A percentile compares a stretch with the other conserved stretches of the same genome.
Conservation (phyloP, 192 early-diverging fungal species). For the Rhizophagus prolifer region DNA sequence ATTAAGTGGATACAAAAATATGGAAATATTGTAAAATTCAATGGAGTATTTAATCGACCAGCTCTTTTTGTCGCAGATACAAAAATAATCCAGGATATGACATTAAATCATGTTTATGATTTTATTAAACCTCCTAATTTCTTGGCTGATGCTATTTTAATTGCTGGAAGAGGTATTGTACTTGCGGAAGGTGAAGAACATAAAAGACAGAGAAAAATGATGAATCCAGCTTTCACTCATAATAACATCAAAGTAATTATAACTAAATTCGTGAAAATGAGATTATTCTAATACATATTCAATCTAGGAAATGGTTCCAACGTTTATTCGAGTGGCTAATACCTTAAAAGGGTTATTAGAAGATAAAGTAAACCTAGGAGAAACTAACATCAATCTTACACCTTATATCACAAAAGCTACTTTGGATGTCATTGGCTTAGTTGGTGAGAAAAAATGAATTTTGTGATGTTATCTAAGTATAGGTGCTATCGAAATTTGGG, state of each 20-base stretch:
- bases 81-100: conserved; percentile 44
- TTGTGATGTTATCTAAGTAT: background rate
- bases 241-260: conserved; percentile 47
- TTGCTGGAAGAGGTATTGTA: conserved; percentile 45
- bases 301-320: conserved; percentile 19
- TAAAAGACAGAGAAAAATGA: conserved; percentile 53
- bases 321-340: conserved; percentile 36
- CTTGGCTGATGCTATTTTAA: conserved; percentile 34
- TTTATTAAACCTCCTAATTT: conserved; percentile 41
- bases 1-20: conserved; percentile 50
- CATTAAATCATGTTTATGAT: conserved; percentile 46
- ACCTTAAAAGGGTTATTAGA: conserved; percentile 38
- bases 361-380: conserved; percentile 27
- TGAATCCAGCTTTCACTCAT: conserved; percentile 55
- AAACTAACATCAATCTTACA: conserved; percentile 40
- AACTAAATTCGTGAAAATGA: too few species aligned
- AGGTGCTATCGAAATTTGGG: too few species aligned
- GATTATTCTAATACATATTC: too few species aligned
- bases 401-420: conserved; percentile 41
- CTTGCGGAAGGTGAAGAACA: conserved; percentile 54
- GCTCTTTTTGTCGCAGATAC: conserved; percentile 51
- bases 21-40: conserved; percentile 49
- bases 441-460: conserved; percentile 25
- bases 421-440: conserved; percentile 47
- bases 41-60: conserved; percentile 41